phyloP scores from a whole-genome alignment of 768 basidiomycete genomes.

The Leccinum arenicola region DNA sequence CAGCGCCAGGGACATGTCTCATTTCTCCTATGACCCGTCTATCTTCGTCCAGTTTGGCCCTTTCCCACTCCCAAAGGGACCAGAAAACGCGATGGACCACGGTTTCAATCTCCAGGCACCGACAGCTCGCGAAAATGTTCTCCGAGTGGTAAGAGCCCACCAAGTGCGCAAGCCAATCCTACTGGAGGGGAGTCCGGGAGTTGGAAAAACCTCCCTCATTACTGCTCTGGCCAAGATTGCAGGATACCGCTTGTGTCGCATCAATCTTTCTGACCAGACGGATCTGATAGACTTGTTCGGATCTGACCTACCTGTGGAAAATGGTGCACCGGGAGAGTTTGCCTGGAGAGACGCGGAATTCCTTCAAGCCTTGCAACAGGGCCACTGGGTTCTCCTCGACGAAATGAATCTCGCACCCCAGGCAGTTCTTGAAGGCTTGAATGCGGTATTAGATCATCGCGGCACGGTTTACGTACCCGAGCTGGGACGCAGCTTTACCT shows the following conservation, averaged over 20 bases:
- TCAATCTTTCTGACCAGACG: constrained; percentile 98
- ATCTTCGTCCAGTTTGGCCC: constrained; percentile 59
- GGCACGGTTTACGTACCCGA: constrained; percentile 95
- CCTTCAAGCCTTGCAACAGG: constrained; percentile 87
- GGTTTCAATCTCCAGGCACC: constrained; percentile 84
- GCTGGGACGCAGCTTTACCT: constrained; percentile 79
- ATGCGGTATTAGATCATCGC: constrained; percentile 93
- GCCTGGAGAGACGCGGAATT: constrained; percentile 98
- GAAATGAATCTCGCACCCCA: constrained; percentile 99
- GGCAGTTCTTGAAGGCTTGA: constrained; percentile 93
- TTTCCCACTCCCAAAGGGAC: constrained; percentile 70
- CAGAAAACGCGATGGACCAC: constrained; percentile 32
- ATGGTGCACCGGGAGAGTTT: constrained; percentile 88
- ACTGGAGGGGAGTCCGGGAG: constrained; percentile 96
- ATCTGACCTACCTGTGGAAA: constrained; percentile 92
- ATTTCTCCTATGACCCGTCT: constrained; percentile 33
- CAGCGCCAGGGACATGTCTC: constrained; percentile 19
- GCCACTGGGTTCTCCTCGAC: constrained; percentile 96
- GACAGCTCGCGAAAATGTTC: constrained; percentile 83
- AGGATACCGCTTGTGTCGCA: constrained; percentile 80
- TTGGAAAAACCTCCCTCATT: constrained; percentile 94
- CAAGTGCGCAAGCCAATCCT: constrained; percentile 90
- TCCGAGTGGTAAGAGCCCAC: constrained; percentile 85
- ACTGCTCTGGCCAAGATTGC: constrained; percentile 79
- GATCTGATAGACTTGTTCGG: constrained; percentile 96